Conservation (phyloP, 192 early-diverging fungal species). For the Chytriomyces confervae region DNA sequence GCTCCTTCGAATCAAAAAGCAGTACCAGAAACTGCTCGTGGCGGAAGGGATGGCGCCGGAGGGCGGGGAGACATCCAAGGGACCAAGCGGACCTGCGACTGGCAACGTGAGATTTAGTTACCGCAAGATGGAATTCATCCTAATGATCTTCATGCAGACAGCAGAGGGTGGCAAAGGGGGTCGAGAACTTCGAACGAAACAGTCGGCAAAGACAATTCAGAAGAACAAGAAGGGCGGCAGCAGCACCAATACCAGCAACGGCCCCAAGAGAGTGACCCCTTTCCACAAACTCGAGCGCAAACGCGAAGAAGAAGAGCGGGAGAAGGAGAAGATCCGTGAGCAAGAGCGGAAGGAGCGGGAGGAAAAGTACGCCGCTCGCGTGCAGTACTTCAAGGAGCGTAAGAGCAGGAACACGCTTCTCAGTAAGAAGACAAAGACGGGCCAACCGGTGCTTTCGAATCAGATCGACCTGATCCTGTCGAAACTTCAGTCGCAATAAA, state of each 20-base stretch:
- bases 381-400: constrained; percentile 22
- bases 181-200: neutral
- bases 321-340: constrained; percentile 26
- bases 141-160: neutral
- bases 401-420: constrained; percentile 11
- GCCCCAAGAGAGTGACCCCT: constrained; percentile 2
- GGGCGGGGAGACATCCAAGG: neutral
- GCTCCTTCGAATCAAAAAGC: constrained; percentile 25
- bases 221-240: neutral
- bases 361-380: neutral
- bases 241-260: neutral
- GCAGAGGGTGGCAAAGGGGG: neutral
- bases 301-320: constrained; percentile 13
- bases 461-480: constrained; percentile 18
- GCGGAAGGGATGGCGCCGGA: constrained; percentile 5
- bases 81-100: no score
- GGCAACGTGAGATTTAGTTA: no score
- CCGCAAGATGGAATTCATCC: neutral
- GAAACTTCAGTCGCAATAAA: constrained; percentile 13
- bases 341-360: constrained; percentile 18
- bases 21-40: constrained; percentile 23
- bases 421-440: constrained; percentile 19
- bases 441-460: constrained; percentile 22
- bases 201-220: neutral
- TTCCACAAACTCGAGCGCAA: constrained; percentile 18